These are phyloP conservation scores for Aspergillus wentii DNA, from an alignment of 495 filamentous ascomycete species.

Conservation along the genomic window DNA sequence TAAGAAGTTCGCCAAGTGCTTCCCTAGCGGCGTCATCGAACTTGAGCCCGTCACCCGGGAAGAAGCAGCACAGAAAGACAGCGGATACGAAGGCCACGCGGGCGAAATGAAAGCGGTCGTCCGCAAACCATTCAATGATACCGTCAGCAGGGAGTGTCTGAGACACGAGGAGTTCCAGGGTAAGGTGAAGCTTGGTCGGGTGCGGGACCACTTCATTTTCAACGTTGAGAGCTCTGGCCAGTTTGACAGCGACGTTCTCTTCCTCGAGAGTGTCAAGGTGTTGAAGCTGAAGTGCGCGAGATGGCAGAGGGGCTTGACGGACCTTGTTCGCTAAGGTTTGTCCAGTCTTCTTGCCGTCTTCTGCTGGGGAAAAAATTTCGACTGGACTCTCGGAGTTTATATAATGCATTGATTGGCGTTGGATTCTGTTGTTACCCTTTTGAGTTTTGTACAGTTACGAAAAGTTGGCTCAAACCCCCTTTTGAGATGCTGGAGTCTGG, in stretches of 20 bases:
- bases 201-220: conserved; percentile 96
- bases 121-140: conserved; percentile 75
- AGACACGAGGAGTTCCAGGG: conserved; percentile 89
- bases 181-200: conserved; percentile 88
- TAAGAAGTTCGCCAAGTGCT: conserved; percentile 84
- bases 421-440: conserved; percentile 26
- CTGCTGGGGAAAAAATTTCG: too few species aligned
- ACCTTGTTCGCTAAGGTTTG: conserved; percentile 43
- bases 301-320: conserved; percentile 58
- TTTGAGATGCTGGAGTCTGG: conserved; percentile 34
- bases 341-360: conserved; percentile 8
- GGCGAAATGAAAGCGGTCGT: conserved; percentile 85
- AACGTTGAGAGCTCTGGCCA: conserved; percentile 91
- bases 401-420: conserved; percentile 47
- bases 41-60: conserved; percentile 65
- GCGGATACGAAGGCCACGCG: conserved; percentile 65
- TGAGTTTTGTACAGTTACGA: conserved; percentile 37
- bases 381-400: too few species aligned
- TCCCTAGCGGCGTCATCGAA: conserved; percentile 82
- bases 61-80: conserved; percentile 56
- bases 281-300: conserved; percentile 72
- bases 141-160: conserved; percentile 87
- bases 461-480: conserved; percentile 35
- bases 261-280: conserved; percentile 79
- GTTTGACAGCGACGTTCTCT: conserved; percentile 83